Evolutionary conservation across 192 early-diverging fungal genomes (phyloP).

Genomic region (Martensiomyces pterosporus): DNA sequence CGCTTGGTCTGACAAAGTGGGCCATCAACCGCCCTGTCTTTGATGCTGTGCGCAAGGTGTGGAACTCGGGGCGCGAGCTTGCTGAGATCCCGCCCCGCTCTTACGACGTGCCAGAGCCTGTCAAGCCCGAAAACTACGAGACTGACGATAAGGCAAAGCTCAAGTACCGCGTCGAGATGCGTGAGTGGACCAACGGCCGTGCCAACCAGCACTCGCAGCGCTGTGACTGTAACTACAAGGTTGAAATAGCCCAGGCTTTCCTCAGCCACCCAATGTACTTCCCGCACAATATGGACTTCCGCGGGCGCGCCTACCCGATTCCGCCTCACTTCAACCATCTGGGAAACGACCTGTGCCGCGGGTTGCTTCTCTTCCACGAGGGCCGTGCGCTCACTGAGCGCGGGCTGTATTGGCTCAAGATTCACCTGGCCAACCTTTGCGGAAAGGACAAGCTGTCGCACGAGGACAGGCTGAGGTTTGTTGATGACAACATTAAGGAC

Average conservation of each 20-base stretch:
- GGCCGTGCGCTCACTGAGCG: conserved; percentile 71
- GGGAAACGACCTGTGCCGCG: conserved; percentile 93
- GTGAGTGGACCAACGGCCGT: conserved; percentile 56
- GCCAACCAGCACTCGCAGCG: conserved; percentile 80
- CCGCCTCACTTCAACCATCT: conserved; percentile 94
- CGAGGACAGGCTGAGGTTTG: conserved; percentile 71
- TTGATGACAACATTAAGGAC: conserved; percentile 69
- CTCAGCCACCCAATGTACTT: conserved; percentile 87
- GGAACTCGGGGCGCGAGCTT: conserved; percentile 78
- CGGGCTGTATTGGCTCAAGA: conserved; percentile 89
- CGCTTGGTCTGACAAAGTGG: conserved; percentile 86
- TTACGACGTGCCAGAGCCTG: conserved; percentile 49
- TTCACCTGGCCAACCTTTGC: conserved; percentile 89
- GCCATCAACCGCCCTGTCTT: conserved; percentile 79
- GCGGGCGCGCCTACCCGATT: conserved; percentile 96
- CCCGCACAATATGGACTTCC: conserved; percentile 96
- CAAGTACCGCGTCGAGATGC: conserved; percentile 55
- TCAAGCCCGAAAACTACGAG: conserved; percentile 61
- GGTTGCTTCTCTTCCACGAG: conserved; percentile 80
- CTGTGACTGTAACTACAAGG: conserved; percentile 91
- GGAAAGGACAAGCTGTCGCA: conserved; percentile 93
- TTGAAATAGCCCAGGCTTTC: conserved; percentile 90
- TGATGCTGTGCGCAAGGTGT: conserved; percentile 73
- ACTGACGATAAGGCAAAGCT: conserved; percentile 54
- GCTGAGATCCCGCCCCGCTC: conserved; percentile 67